Evolutionary conservation across 345 rosid genomes (phyloP), one percentile per base, ranked within the genome.

Genomic region (Noccaea bulbosa): DNA sequence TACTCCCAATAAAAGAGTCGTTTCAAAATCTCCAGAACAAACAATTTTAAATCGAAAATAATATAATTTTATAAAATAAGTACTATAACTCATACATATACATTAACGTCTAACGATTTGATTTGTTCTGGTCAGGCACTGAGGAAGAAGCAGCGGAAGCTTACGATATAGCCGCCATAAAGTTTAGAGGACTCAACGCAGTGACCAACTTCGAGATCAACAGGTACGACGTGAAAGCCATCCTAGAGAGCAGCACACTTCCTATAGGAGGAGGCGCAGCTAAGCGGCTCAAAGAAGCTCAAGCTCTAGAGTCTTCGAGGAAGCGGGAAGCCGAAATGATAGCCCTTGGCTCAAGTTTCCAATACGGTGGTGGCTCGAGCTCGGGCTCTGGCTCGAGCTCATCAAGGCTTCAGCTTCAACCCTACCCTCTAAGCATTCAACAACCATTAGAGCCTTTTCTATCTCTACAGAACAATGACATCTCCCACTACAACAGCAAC

Each of bases 111-210:
- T n/a, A n/a, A 5, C 3, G 16, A 35, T 46, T 50, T 52, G 69
- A 8, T 54, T 33, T 11, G 5, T 24, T 9, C 7, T 67, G 12
- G 47, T 44, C 16, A 94, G 99, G 92, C 71, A 91, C 99, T 1
- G 99, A 94, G 83, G 98, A 94, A 78, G 99, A 94, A 74, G 99
- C 99, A 12, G 99, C 99, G 1, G 99, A 94, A 79, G 99, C 99
- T 9, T 94, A 94, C 33, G 99, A 94, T 79, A 91, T 94, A 22
- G 99, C 99, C 0, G 99, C 99, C 0, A 94, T 94, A 46, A 94
- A 91, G 78, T 94, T 91, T 70, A 78, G 99, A 66, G 99, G 99
- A 30, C 86, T 91, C 4, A 91, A 82, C 7, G 98, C 99, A 0
- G 99, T 94, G 16, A 94, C 99, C 46, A 94, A 94, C 83, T 94